Evolutionary conservation across 495 filamentous ascomycete genomes (phyloP).

Genomic region (Aspergillus heteromorphus): DNA sequence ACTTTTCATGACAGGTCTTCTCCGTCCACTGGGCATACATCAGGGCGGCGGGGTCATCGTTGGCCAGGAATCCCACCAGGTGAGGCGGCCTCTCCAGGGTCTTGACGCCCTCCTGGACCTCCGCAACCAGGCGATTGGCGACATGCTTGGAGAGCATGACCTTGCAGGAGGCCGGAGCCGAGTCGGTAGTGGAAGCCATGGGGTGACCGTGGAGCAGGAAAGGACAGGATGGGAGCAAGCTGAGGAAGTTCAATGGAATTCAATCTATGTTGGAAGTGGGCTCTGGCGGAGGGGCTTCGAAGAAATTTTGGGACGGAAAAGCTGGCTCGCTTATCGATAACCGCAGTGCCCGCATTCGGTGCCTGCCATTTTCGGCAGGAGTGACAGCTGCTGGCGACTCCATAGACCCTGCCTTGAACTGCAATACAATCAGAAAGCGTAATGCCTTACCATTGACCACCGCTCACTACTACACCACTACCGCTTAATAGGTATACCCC

Average conservation of each 20-base stretch:
- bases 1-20: slow-evolving; percentile 94
- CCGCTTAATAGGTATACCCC: too few relatives aligned
- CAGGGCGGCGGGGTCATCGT: slow-evolving; percentile 79
- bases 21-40: slow-evolving; percentile 97
- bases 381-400: not conserved
- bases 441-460: too few relatives aligned
- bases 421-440: too few relatives aligned
- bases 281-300: slow-evolving; percentile 18
- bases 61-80: slow-evolving; percentile 87
- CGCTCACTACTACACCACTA: too few relatives aligned
- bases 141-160: slow-evolving; percentile 81
- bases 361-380: not conserved
- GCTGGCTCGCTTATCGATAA: slow-evolving; percentile 46
- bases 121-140: slow-evolving; percentile 69
- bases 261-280: slow-evolving; percentile 9
- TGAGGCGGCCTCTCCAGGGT: slow-evolving; percentile 66
- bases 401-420: too few relatives aligned
- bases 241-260: too few relatives aligned
- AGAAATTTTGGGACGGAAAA: slow-evolving; percentile 32
- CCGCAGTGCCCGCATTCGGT: slow-evolving; percentile 33
- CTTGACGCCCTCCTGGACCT: slow-evolving; percentile 67
- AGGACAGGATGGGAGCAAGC: slow-evolving; percentile 5
- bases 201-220: slow-evolving; percentile 6
- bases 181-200: slow-evolving; percentile 33
- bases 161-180: slow-evolving; percentile 66